Conservation (phyloP, 257 asterid genomes). For the Solanum tarapatanum region DNA sequence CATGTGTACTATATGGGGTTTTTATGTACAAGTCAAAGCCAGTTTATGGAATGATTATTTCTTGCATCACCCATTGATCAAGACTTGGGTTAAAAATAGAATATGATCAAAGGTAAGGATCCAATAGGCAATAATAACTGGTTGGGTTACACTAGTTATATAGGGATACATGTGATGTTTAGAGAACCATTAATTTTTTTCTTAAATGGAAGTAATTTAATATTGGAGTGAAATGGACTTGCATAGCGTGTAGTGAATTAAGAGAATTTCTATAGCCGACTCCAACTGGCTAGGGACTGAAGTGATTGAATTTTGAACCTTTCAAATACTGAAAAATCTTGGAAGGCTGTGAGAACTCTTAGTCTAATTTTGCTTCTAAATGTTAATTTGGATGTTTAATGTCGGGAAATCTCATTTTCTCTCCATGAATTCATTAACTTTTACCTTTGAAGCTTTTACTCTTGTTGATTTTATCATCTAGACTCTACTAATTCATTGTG, state of each 20-base stretch:
- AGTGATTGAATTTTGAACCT: background rate
- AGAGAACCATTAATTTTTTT: background rate
- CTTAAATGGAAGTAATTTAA: background rate
- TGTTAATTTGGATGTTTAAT: background rate
- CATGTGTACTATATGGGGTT: background rate
- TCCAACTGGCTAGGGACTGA: background rate
- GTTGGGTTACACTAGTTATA: background rate
- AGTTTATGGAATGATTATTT: background rate
- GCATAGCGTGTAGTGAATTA: background rate
- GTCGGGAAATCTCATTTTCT: background rate
- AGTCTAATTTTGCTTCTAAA: background rate
- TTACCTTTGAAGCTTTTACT: background rate
- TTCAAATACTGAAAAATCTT: background rate
- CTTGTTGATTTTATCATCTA: background rate
- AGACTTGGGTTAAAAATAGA: background rate
- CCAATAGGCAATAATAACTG: background rate
- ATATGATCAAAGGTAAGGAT: background rate
- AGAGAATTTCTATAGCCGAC: background rate
- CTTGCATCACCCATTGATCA: background rate
- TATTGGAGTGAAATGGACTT: background rate
- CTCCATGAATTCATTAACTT: background rate
- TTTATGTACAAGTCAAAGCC: background rate
- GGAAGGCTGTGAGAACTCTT: background rate
- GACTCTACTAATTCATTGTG: background rate
- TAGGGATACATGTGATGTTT: background rate